Base-by-base conservation (phyloP, 2,329 filamentous ascomycete genomes). In the Aspergillus quadricinctus region DNA sequence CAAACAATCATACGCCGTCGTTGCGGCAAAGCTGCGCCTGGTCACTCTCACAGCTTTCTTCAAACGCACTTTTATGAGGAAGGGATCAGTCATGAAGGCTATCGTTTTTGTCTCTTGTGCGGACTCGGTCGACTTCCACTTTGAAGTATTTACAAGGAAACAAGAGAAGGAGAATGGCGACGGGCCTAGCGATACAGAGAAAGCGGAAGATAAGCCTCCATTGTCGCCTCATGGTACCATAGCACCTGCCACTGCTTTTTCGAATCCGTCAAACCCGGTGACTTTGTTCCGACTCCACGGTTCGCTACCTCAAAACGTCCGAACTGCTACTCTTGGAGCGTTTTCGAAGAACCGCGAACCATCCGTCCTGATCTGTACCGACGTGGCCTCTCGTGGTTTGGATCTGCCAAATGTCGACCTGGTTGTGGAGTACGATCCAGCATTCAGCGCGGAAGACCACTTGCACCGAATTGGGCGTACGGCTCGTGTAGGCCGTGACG, bases 71-170 rank as follows among this genome's bases (percentile, higher is more conserved):
- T 97, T 99, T 72, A 87, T 90, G 56, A 84, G 92, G 19, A 90
- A 89, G 72, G 93, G 92, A 0, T 91, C 90, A 1, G 89, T 96
- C 19, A 97, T 96, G 90, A 97, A 99, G 74, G 90, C 89, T 23
- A 97, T 99, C 58, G 82, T 99, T 37, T 99, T 99, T 76, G 89
- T 99, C 50, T 96, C 93, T 10, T 99, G 94, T 68, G 92, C 94
- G 21, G 94, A 99, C 72, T 94, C 91, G 1, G 94, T 97, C 57
- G 92, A 99, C 71, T 99, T 97, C 66, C 93, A 97, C 72, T 97
- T 92, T 71, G 89, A 95, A 58, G 78, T 96, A 3, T 83, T 99
- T 56, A 87, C 80, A 6, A 76, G 75, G 19, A 72, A 74, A 50
- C 61, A 69, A 19, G 60, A 63, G 50, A 45, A 55, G 21, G 60